Evolutionary conservation across 768 basidiomycete genomes (phyloP).

Genomic region (Suillus spraguei): DNA sequence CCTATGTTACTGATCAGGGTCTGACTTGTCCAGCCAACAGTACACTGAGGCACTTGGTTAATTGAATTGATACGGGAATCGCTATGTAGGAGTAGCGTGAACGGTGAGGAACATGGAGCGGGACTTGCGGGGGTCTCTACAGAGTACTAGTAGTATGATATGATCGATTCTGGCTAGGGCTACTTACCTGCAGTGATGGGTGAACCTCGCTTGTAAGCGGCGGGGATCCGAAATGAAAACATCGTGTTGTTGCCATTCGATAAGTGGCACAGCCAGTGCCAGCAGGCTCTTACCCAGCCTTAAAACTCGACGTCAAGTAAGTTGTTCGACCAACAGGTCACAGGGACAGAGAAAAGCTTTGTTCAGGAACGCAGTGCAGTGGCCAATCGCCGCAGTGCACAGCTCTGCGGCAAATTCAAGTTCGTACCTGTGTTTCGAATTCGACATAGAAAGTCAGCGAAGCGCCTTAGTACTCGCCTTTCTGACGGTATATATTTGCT

Average conservation of each 20-base stretch:
- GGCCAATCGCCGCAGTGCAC: not conserved
- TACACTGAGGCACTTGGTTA: not conserved
- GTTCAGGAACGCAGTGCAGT: not conserved
- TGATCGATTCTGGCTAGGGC: not conserved
- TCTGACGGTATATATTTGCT: not conserved
- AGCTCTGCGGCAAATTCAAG: not conserved
- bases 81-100: not conserved
- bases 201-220: slow-evolving; percentile 1
- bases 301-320: not conserved
- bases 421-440: slow-evolving; percentile 2
- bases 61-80: not conserved
- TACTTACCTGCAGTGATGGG: slow-evolving; percentile 1
- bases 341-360: not conserved
- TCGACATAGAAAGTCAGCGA: slow-evolving; percentile 4
- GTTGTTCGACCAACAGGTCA: not conserved
- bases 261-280: not conserved
- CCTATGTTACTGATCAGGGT: not conserved
- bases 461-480: not conserved
- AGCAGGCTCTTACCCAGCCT: slow-evolving; percentile 3
- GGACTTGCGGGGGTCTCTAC: not conserved
- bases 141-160: not conserved
- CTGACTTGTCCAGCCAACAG: not conserved
- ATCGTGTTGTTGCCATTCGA: not conserved
- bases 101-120: not conserved
- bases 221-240: slow-evolving; percentile 9